Base-by-base conservation (phyloP, 441 rosid species). In the Eruca vesicaria region DNA sequence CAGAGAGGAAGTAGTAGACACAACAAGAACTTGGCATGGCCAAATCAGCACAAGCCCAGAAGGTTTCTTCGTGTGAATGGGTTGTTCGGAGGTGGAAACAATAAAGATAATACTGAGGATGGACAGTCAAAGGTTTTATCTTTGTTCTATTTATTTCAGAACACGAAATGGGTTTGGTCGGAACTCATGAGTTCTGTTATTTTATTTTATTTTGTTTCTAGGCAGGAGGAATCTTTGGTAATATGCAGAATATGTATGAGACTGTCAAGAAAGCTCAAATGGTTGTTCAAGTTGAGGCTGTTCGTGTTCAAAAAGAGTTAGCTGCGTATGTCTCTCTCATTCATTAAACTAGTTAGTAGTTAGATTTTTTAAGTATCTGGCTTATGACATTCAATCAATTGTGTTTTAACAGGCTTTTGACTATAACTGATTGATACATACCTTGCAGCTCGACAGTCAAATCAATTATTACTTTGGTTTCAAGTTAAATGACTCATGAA, bases 251-350 rank as follows among this genome's bases (percentile, higher is more conserved):
- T 82, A 80, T 92, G 63, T 95, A 86, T 63, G 98, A 93, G 73
- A 90, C 97, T 4, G 96, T 91, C 72, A 95, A 95, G 82, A 95
- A 95, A 77, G 97, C 99, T 43, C 96, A 95, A 82, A 90, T 84
- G 92, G 96, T 92, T 59, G 99, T 95, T 78, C 98, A 93, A 82
- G 98, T 93, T 7, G 99, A 93, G 75, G 98, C 98, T 23, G 98
- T 95, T n/a, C 85, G 88, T 15, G 96, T 95, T 72, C 98, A 93
- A 73, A 95, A 95, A 69, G 98, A 91, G 83, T 88, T 95, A 67
- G 96, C 96, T 56, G 89, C 23, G 95, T 93, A 89, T 83, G 95
- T 71, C 31, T 68, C 15, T 31, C 33, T 67, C 8, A 8, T 78
- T 32, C 31, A 26, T 36, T 36, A 21, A 16, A 21, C 5, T 71